Base-by-base conservation (phyloP, 2,329 filamentous ascomycete species). In the Pyricularia sp. region DNA sequence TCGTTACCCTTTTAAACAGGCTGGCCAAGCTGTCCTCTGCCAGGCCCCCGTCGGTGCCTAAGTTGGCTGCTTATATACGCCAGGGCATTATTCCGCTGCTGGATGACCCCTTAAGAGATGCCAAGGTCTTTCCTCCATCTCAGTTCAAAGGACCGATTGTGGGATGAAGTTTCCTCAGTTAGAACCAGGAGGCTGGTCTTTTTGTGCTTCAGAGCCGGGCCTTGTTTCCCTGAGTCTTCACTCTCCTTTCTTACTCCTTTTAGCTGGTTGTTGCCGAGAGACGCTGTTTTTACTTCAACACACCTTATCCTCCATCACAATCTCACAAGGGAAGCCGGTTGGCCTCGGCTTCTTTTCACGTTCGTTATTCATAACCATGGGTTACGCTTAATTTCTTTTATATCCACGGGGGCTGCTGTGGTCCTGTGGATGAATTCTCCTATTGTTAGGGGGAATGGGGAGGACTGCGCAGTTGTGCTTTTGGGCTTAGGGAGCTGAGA, bases 11-110 rank as follows among this genome's bases (percentile, higher is more conserved):
- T 3, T 10, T 7, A 23, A 25, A 17, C 31, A 36, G 74, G 72
- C 79, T 66, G 74, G 73, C 28, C 76, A 78, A 69, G 75, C 70
- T 14, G 61, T 80, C 59, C 70, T 81, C 65, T 77, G 78, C 75
- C 65, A 77, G 68, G 71, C 73, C 36, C 72, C 78, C 42, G 66
- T 76, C 67, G 72, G 76, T 64, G 72, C 77, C 68, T 66, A 66
- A 66, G 5, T 7, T n/a, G 20, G 42, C 42, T 50, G 42, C 42
- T 50, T 17, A 50, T n/a, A 6, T 10, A n/a, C 17, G 42, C 17
- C 42, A 50, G 42, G 42, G n/a, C 42, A 50, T n/a, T 10, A n/a
- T 50, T 50, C 42, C 4, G 42, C 42, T 50, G 42, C 42, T 50
- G 42, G 42, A 50, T 50, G 17, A n/a, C 42, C n/a, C 42, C 42